Evolutionary conservation across 441 rosid genomes (phyloP), one percentile per base, ranked within the genome.

Genomic region (Geranium incanum): DNA sequence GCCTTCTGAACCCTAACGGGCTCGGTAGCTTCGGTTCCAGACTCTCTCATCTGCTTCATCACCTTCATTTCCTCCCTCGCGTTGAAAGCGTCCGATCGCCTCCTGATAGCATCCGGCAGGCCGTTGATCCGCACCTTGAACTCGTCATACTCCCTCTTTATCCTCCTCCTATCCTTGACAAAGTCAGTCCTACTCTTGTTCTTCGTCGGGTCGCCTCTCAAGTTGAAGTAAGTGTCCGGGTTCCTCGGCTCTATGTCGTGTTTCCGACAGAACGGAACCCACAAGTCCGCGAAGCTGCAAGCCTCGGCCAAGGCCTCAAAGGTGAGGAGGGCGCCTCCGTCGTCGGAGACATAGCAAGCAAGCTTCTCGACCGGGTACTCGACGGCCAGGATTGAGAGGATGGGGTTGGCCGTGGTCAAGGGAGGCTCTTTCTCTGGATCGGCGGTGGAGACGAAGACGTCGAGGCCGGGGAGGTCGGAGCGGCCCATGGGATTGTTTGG

Each of bases 381-480:
- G 72, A 87, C 95, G 11, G 96, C 93, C 66, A 91, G 84, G 74
- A 89, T 94, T 0, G 97, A 94, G 67, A 91, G 86, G 52, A 90
- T 85, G 36, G 98, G 88, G 83, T 91, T 94, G 72, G 97, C 89
- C 36, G 96, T 94, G 76, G 89, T 90, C 21, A 91, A 81, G 57
- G 97, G 96, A 0, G 98, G 98, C 64, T 94, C 98, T 71, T 90
- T 91, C 75, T 91, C 96, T 4, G 97, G 93, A 70, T 94, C 97
- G 8, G 96, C 98, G 0, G 93, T 91, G 69, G 95, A 89, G 67
- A 91, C 98, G 76, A 91, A 94, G 16, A 94, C 86, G 72, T 91
- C 98, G 6, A 90, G 77, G n/a, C 96, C 96, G 0, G 95, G 95
- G 77, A 94, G 93, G 76, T 91, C 96, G 48, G 92, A 91, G 62